Evolutionary conservation across 495 filamentous ascomycete species (phyloP).

Genomic region (Aspergillus panamensis): DNA sequence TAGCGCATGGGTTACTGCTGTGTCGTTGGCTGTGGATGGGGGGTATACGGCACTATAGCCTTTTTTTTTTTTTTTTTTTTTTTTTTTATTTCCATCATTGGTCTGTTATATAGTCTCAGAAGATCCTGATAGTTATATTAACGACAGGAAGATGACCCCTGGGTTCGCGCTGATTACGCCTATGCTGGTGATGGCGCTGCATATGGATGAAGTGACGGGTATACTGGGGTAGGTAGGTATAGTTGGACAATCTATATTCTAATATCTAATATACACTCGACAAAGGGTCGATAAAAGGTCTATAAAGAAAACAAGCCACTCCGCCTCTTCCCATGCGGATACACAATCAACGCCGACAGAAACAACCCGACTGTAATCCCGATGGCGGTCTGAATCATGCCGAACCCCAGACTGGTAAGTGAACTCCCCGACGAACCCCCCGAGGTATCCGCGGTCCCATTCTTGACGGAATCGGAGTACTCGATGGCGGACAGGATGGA

Average conservation of each 20-base stretch:
- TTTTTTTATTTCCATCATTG: no score
- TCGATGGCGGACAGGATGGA: conserved; percentile 75
- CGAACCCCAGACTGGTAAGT: conserved; percentile 77
- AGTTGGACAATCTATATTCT: no score
- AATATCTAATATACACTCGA: no score
- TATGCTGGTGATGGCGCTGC: no score
- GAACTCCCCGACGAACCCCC: conserved; percentile 29
- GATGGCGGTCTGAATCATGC: conserved; percentile 89
- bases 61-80: no score
- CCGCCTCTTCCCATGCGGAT: conserved; percentile 83
- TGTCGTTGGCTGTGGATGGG: conserved; percentile 44
- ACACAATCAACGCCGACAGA: conserved; percentile 77
- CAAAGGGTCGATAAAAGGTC: no score
- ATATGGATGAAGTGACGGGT: no score
- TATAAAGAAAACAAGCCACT: conserved; percentile 64
- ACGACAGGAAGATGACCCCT: no score
- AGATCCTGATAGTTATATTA: no score
- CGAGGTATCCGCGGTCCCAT: conserved; percentile 41
- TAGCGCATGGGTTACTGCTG: conserved; percentile 40
- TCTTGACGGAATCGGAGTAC: conserved; percentile 68
- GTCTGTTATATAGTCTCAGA: no score
- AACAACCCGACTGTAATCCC: conserved; percentile 91
- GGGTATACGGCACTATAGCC: conserved; percentile 46
- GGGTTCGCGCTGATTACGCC: no score
- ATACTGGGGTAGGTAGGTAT: no score